phyloP scores from a whole-genome alignment of 345 rosid genomes.

The Camelina neglecta region DNA sequence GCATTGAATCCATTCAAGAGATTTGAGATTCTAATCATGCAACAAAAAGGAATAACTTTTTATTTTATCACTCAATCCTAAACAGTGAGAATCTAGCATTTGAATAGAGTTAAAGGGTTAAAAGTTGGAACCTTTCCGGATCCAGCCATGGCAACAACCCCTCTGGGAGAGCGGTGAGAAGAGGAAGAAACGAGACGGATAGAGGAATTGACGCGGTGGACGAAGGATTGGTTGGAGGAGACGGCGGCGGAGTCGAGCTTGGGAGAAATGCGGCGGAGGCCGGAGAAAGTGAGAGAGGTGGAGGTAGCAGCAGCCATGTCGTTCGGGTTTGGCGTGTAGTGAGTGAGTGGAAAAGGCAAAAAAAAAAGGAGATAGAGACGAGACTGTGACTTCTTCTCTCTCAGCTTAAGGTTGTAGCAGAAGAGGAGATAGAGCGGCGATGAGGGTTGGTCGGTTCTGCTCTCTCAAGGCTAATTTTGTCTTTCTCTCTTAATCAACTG shows the following conservation, averaged over 20 bases:
- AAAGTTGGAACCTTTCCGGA: constrained; percentile 65
- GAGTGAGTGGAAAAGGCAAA: constrained; percentile 30
- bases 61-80: neutral
- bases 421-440: constrained; percentile 30
- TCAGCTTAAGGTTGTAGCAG: constrained; percentile 10
- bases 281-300: constrained; percentile 49
- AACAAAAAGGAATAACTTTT: constrained; percentile 9
- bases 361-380: constrained; percentile 38
- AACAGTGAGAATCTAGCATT: neutral
- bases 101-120: neutral
- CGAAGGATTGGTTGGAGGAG: constrained; percentile 50
- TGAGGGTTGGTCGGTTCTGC: constrained; percentile 41
- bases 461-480: constrained; percentile 21
- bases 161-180: constrained; percentile 58
- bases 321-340: constrained; percentile 21
- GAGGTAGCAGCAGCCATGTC: constrained; percentile 34
- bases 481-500: neutral
- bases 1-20: constrained; percentile 2
- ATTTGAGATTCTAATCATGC: constrained; percentile 5
- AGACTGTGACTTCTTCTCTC: constrained; percentile 33
- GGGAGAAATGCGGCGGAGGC: constrained; percentile 55
- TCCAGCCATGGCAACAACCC: constrained; percentile 87
- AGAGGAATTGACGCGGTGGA: constrained; percentile 53
- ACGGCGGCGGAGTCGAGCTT: constrained; percentile 43
- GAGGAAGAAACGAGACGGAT: constrained; percentile 58